phyloP scores from a whole-genome alignment of 345 rosid genomes.

The Bruguiera parviflora region DNA sequence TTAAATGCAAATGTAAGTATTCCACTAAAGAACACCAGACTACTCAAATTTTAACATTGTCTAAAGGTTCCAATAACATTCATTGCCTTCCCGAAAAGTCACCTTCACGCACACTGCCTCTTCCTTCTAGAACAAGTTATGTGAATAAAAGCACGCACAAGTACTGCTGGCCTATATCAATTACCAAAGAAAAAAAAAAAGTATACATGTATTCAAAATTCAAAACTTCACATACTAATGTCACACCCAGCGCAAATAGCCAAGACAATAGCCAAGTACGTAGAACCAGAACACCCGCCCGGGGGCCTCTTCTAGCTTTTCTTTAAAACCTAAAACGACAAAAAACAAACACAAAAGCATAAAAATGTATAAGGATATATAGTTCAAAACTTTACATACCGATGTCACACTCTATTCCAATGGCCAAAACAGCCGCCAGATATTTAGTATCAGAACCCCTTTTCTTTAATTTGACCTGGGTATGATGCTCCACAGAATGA shows the following conservation, averaged over 20 bases:
- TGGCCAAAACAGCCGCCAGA: slow-evolving; percentile 79
- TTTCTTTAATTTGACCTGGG: slow-evolving; percentile 87
- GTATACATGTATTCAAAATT: too few relatives aligned
- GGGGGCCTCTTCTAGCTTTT: too few relatives aligned
- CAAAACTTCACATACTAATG: too few relatives aligned
- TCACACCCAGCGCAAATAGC: too few relatives aligned
- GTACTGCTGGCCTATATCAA: not conserved
- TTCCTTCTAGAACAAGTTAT: not conserved
- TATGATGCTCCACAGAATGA: slow-evolving; percentile 88
- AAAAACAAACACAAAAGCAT: slow-evolving; percentile 4
- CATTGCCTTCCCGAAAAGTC: not conserved
- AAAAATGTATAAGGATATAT: not conserved
- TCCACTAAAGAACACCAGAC: not conserved
- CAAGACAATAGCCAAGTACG: too few relatives aligned
- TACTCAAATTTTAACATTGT: too few relatives aligned
- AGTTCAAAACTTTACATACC: slow-evolving; percentile 35
- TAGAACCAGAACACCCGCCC: too few relatives aligned
- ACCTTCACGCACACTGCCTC: not conserved
- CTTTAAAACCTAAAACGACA: not conserved
- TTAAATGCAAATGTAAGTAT: not conserved
- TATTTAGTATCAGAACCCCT: slow-evolving; percentile 92
- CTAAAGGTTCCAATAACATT: not conserved
- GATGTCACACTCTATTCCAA: slow-evolving; percentile 91
- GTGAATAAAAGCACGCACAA: not conserved
- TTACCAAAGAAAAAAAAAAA: too few relatives aligned